Conservation (phyloP, 2,329 filamentous ascomycete species). For the Diaporthe humulicola region DNA sequence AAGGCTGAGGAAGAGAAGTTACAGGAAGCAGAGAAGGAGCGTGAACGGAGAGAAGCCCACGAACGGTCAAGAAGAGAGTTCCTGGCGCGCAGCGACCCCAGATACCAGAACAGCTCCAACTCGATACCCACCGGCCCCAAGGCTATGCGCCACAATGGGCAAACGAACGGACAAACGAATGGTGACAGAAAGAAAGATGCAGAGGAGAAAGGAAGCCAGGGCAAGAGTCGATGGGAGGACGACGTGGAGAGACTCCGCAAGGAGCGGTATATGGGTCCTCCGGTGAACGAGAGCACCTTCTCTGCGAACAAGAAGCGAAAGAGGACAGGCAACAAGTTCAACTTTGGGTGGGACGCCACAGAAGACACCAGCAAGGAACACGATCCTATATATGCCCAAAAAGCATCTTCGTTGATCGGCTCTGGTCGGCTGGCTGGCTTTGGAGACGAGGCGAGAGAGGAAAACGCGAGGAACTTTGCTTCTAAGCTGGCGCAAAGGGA, state of each 20-base stretch:
- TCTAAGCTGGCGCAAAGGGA: constrained; percentile 78
- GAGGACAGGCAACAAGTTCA: constrained; percentile 96
- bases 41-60: constrained; percentile 47
- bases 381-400: constrained; percentile 82
- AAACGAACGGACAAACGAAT: constrained; percentile 37
- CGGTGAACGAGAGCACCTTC: constrained; percentile 85
- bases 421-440: constrained; percentile 59
- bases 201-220: constrained; percentile 48
- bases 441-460: constrained; percentile 68
- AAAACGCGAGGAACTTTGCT: constrained; percentile 69
- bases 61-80: constrained; percentile 46
- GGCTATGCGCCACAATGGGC: constrained; percentile 67
- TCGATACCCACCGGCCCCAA: constrained; percentile 79
- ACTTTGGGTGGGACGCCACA: constrained; percentile 96
- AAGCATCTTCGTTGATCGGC: constrained; percentile 74
- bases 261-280: constrained; percentile 90
- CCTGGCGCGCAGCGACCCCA: constrained; percentile 40
- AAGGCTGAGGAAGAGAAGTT: constrained; percentile 75
- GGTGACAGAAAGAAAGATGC: constrained; percentile 44
- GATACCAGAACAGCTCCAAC: constrained; percentile 45
- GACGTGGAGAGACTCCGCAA: constrained; percentile 82
- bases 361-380: constrained; percentile 91
- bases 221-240: constrained; percentile 65
- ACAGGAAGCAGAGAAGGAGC: constrained; percentile 70
- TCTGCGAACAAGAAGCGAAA: constrained; percentile 96